These are phyloP conservation scores for Xylaria sp. DNA, from an alignment of 2,329 filamentous ascomycete species.

Conservation along the genomic window DNA sequence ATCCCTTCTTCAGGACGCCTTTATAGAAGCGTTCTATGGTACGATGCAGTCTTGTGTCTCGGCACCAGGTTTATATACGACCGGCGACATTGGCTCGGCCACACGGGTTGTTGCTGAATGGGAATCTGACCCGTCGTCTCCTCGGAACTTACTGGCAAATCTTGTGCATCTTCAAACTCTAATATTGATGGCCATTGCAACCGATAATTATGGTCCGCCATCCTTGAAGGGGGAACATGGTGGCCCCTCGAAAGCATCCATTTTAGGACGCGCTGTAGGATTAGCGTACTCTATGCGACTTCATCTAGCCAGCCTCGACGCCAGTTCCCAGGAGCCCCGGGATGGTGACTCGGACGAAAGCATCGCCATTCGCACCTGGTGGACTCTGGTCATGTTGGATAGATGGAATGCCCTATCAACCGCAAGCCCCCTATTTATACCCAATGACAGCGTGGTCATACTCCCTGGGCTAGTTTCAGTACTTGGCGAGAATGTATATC, in stretches of 20 bases:
- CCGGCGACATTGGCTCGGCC: constrained; percentile 57
- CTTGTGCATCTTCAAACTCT: constrained; percentile 74
- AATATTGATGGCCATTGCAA: constrained; percentile 72
- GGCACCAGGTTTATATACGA: constrained; percentile 50
- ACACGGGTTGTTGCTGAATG: constrained; percentile 62
- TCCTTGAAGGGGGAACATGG: constrained; percentile 55
- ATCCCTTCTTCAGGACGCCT: constrained; percentile 68
- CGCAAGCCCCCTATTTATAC: constrained; percentile 70
- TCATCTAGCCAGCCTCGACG: constrained; percentile 56
- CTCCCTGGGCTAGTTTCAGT: constrained; percentile 67
- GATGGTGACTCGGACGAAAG: constrained; percentile 64
- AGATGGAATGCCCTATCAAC: constrained; percentile 78
- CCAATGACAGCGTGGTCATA: constrained; percentile 69
- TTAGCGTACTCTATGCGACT: constrained; percentile 73
- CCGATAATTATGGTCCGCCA: constrained; percentile 64
- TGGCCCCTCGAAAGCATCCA: constrained; percentile 61
- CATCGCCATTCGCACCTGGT: constrained; percentile 74
- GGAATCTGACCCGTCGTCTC: constrained; percentile 56
- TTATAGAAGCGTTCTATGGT: constrained; percentile 69
- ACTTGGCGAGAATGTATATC: constrained; percentile 71
- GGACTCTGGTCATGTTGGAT: constrained; percentile 76
- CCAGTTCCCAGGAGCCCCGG: constrained; percentile 57
- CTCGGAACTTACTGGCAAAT: constrained; percentile 54
- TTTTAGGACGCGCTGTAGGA: constrained; percentile 73
- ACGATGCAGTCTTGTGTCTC: constrained; percentile 65